These are phyloP conservation scores for Trypanosoma melophagium DNA, from an alignment of 208 protist genomes.

Conservation along the genomic window DNA sequence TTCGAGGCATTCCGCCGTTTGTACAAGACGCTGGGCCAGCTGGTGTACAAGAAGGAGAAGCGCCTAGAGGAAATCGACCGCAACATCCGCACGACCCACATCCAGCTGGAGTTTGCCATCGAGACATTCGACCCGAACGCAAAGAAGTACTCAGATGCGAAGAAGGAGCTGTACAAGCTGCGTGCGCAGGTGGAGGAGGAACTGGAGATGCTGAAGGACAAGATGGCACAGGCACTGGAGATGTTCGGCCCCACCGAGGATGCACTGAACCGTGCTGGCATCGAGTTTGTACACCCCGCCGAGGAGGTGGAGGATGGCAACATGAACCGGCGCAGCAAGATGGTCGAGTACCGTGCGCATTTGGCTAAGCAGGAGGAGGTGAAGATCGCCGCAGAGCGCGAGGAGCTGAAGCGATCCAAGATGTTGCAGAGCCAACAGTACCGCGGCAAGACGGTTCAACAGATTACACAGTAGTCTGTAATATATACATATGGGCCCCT, in stretches of 20 bases:
- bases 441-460: constrained; percentile 71
- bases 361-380: constrained; percentile 59
- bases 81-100: constrained; percentile 71
- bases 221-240: constrained; percentile 56
- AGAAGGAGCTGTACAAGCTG: constrained; percentile 75
- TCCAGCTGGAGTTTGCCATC: constrained; percentile 71
- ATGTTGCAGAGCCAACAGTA: constrained; percentile 76
- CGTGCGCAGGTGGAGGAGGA: constrained; percentile 64
- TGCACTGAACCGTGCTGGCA: constrained; percentile 62
- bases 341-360: constrained; percentile 53
- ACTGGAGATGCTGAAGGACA: constrained; percentile 48
- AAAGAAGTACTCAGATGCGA: constrained; percentile 68
- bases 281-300: constrained; percentile 64
- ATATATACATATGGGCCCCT: constrained; percentile 4
- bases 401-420: constrained; percentile 58
- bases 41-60: constrained; percentile 80
- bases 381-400: constrained; percentile 53
- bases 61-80: constrained; percentile 77
- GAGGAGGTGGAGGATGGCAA: constrained; percentile 54
- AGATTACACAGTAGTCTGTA: constrained; percentile 59
- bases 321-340: constrained; percentile 43
- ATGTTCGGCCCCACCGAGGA: constrained; percentile 75
- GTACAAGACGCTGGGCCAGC: constrained; percentile 78
- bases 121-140: constrained; percentile 78
- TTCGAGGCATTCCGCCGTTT: constrained; percentile 65